Evolutionary conservation across 805 yeast species (phyloP).

Genomic region (Yamadazyma laniorum): DNA sequence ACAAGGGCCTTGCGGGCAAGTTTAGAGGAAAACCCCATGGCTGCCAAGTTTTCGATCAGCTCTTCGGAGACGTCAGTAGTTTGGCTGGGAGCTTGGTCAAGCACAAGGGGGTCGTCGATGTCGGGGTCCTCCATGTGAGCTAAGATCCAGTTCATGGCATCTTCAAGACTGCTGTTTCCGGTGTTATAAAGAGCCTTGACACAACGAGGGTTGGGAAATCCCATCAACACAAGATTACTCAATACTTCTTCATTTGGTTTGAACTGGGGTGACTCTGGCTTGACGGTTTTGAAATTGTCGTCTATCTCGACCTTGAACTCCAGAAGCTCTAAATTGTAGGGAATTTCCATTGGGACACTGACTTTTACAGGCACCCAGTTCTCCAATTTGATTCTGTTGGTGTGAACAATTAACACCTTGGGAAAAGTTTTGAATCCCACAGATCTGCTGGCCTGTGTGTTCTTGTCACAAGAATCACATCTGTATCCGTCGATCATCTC

Average conservation of each 20-base stretch:
- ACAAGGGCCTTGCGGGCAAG: slow-evolving; percentile 73
- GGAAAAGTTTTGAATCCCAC: slow-evolving; percentile 65
- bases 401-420: slow-evolving; percentile 63
- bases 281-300: slow-evolving; percentile 30
- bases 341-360: slow-evolving; percentile 65
- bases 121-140: slow-evolving; percentile 83
- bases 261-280: slow-evolving; percentile 27
- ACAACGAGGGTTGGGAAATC: slow-evolving; percentile 72
- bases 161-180: slow-evolving; percentile 62
- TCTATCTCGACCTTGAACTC: slow-evolving; percentile 27
- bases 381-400: slow-evolving; percentile 76
- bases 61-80: slow-evolving; percentile 21
- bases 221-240: slow-evolving; percentile 68
- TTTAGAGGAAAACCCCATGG: slow-evolving; percentile 76
- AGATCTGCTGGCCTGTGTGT: slow-evolving; percentile 36
- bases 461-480: slow-evolving; percentile 54
- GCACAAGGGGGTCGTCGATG: slow-evolving; percentile 57
- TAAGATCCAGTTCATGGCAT: slow-evolving; percentile 88
- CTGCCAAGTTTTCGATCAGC: slow-evolving; percentile 46
- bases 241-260: slow-evolving; percentile 56
- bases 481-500: slow-evolving; percentile 60
- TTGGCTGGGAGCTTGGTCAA: slow-evolving; percentile 19
- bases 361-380: slow-evolving; percentile 90
- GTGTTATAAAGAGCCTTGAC: slow-evolving; percentile 69
- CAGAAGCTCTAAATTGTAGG: slow-evolving; percentile 44